Percentiles rank a stretch among this genome's conserved stretches.
phyloP scores from a whole-genome alignment of 1,284 basidiomycete genomes.

The Cryptococcus sp. region DNA sequence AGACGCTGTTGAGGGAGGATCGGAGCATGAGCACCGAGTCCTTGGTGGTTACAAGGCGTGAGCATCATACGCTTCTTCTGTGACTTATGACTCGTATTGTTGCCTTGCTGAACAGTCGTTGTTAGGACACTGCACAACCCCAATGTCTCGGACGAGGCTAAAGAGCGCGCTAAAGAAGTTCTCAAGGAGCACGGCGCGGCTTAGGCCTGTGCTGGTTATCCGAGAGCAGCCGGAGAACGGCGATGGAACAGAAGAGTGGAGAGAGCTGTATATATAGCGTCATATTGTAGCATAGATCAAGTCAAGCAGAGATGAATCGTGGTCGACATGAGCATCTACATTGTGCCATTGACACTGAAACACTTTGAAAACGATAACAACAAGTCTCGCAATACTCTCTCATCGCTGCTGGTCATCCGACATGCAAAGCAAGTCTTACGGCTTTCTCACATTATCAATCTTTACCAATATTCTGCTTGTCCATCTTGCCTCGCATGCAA shows the following conservation, averaged over 20 bases:
- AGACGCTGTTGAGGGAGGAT: constrained; percentile 2
- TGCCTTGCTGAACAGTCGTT: neutral
- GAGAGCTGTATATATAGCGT: neutral
- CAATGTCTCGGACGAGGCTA: constrained; percentile 27
- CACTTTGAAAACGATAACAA: too few species aligned
- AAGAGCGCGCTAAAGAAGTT: constrained; percentile 25
- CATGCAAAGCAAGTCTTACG: too few species aligned
- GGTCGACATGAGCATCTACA: too few species aligned
- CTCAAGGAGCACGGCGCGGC: constrained; percentile 17
- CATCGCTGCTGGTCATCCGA: too few species aligned
- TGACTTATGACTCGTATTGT: neutral
- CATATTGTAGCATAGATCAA: neutral
- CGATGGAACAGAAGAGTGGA: neutral
- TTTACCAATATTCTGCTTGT: too few species aligned
- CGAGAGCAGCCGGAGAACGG: too few species aligned
- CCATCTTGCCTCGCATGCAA: too few species aligned
- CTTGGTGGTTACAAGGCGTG: constrained; percentile 37
- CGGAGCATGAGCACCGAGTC: constrained; percentile 21
- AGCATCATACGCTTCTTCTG: constrained; percentile 2
- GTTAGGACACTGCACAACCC: constrained; percentile 29
- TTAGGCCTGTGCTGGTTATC: neutral
- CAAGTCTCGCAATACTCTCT: too few species aligned
- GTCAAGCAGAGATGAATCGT: neutral
- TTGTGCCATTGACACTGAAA: too few species aligned
- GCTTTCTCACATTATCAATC: too few species aligned